A percentile compares a stretch with the other conserved stretches of the same genome.
phyloP scores from a whole-genome alignment of 2,329 filamentous ascomycete genomes.

The Colletotrichum zoysiae region DNA sequence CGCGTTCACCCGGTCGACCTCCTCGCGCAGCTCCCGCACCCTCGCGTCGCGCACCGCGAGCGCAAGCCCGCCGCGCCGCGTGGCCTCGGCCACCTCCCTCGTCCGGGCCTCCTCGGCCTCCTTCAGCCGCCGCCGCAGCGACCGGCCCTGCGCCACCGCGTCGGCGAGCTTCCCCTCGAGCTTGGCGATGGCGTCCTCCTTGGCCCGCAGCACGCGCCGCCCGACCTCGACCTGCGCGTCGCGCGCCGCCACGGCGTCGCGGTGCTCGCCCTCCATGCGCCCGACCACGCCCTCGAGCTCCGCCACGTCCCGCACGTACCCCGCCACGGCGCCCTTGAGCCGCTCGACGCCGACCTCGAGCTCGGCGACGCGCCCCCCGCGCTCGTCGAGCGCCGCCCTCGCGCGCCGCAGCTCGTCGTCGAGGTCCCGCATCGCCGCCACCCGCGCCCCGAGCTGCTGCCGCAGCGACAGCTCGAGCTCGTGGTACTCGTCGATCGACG shows the following conservation, averaged over 20 bases:
- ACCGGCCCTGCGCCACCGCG: slow-evolving; percentile 54
- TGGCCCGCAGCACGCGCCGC: slow-evolving; percentile 51
- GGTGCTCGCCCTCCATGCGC: slow-evolving; percentile 58
- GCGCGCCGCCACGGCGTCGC: slow-evolving; percentile 48
- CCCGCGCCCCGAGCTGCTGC: slow-evolving; percentile 67
- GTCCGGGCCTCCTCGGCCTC: slow-evolving; percentile 53
- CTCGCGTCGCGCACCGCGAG: slow-evolving; percentile 65
- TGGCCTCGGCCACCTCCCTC: slow-evolving; percentile 51
- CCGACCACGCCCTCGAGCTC: slow-evolving; percentile 67
- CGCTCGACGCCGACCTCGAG: slow-evolving; percentile 64
- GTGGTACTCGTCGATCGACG: slow-evolving; percentile 71
- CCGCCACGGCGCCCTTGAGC: slow-evolving; percentile 64
- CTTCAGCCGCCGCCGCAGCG: slow-evolving; percentile 55
- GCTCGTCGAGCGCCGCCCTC: slow-evolving; percentile 51
- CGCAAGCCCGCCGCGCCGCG: slow-evolving; percentile 58
- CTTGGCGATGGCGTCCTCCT: slow-evolving; percentile 53
- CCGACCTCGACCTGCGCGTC: slow-evolving; percentile 52
- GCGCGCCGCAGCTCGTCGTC: slow-evolving; percentile 56
- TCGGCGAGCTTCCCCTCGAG: slow-evolving; percentile 60
- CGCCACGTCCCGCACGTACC: slow-evolving; percentile 65
- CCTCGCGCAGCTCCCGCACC: slow-evolving; percentile 61
- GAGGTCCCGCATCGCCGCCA: slow-evolving; percentile 63
- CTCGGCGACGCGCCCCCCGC: slow-evolving; percentile 57
- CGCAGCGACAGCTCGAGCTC: slow-evolving; percentile 67
- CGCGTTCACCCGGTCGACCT: slow-evolving; percentile 62